Evolutionary conservation across 805 yeast species (phyloP).

Genomic region (Lipomyces starkeyi): DNA sequence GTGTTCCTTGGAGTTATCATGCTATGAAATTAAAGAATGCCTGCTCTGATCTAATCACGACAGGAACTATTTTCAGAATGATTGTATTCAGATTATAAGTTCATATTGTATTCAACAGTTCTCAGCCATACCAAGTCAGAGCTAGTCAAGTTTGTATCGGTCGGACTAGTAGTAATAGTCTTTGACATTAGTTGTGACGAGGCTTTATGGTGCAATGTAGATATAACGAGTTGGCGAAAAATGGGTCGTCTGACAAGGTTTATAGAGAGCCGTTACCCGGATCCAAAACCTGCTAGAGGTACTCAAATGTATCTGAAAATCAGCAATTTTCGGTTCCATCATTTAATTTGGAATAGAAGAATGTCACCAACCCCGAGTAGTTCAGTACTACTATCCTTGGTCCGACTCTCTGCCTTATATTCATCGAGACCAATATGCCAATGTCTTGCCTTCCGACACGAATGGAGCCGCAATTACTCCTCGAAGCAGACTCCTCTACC

Average conservation of each 20-base stretch:
- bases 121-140: not conserved
- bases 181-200: not conserved
- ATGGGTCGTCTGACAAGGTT: too few species aligned
- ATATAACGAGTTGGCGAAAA: too few species aligned
- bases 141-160: not conserved
- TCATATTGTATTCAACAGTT: not conserved
- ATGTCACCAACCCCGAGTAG: not conserved
- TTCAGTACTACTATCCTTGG: not conserved
- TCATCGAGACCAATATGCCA: not conserved
- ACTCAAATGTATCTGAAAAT: too few species aligned
- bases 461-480: slow-evolving; percentile 2
- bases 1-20: not conserved
- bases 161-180: slow-evolving; percentile 18
- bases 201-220: not conserved
- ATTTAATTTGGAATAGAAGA: not conserved
- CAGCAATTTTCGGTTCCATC: too few species aligned
- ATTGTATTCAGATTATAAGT: not conserved
- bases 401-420: not conserved
- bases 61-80: not conserved
- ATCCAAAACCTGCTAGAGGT: not conserved
- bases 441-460: not conserved
- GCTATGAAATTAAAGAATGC: not conserved
- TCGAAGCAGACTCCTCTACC: not conserved
- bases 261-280: not conserved
- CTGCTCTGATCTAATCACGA: not conserved